These are phyloP conservation scores for Dillenia suffruticosa DNA, from an alignment of 164 flowering plant genomes.

Conservation along the genomic window DNA sequence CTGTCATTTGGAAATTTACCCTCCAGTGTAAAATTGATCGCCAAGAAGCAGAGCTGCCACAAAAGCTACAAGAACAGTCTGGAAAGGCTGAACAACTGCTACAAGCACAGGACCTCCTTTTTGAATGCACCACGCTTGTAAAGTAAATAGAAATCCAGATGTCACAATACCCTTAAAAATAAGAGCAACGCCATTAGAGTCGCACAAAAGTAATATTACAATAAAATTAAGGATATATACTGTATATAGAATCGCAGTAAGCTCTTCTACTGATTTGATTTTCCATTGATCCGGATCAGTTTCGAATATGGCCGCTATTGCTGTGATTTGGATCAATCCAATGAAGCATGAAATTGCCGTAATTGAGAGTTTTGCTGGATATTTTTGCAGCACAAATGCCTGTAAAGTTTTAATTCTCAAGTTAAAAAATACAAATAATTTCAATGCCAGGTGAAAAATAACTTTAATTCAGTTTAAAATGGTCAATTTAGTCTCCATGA, in stretches of 20 bases:
- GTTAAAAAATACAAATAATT: neutral
- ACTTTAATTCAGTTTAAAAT: no score
- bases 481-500: no score
- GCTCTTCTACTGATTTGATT: slow-evolving; percentile 61
- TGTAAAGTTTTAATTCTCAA: slow-evolving; percentile 20
- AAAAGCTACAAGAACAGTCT: slow-evolving; percentile 26
- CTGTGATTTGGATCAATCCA: slow-evolving; percentile 63
- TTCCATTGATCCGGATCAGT: slow-evolving; percentile 51
- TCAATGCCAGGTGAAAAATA: neutral
- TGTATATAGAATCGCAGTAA: slow-evolving; percentile 64
- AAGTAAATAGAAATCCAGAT: slow-evolving; percentile 23
- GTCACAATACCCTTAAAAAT: slow-evolving; percentile 22
- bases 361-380: slow-evolving; percentile 74
- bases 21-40: slow-evolving; percentile 33
- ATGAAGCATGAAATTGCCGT: slow-evolving; percentile 80
- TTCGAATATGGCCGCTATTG: slow-evolving; percentile 55
- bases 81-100: slow-evolving; percentile 24
- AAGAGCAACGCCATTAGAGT: neutral
- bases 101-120: slow-evolving; percentile 30
- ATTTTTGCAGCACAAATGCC: slow-evolving; percentile 72
- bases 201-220: neutral
- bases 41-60: slow-evolving; percentile 22
- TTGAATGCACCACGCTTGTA: slow-evolving; percentile 24
- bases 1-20: slow-evolving; percentile 16
- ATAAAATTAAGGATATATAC: slow-evolving; percentile 19